A percentile compares a stretch with the other conserved stretches of the same genome.
phyloP scores from a whole-genome alignment of 2,329 filamentous ascomycete genomes.

The Zymoseptoria tritici region DNA sequence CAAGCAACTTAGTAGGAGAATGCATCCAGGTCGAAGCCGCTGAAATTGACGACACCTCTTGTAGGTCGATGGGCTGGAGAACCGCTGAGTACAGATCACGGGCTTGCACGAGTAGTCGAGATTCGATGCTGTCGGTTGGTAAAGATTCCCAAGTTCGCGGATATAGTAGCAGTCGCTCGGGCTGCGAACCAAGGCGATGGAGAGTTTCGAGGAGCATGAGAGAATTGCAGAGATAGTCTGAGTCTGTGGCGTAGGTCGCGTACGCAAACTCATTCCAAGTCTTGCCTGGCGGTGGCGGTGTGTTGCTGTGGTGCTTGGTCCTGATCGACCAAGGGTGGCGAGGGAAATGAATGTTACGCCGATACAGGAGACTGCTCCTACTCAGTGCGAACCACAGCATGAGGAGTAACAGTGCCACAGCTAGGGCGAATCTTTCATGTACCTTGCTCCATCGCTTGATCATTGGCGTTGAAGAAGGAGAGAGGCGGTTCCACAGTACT shows the following conservation, averaged over 20 bases:
- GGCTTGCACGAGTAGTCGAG: slow-evolving; percentile 43
- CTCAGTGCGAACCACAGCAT: neutral
- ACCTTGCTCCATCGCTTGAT: neutral
- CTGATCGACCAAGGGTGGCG: neutral
- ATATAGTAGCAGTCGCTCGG: slow-evolving; percentile 39
- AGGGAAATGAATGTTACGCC: neutral
- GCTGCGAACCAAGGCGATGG: slow-evolving; percentile 33
- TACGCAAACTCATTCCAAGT: slow-evolving; percentile 36
- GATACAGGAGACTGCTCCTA: neutral
- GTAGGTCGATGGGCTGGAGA: slow-evolving; percentile 34
- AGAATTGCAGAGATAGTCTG: slow-evolving; percentile 37
- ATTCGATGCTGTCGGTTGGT: slow-evolving; percentile 3
- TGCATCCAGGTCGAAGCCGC: slow-evolving; percentile 51
- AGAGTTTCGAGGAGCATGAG: slow-evolving; percentile 39
- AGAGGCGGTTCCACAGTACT: neutral
- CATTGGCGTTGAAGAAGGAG: neutral
- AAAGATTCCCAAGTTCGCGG: slow-evolving; percentile 28
- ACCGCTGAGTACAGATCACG: slow-evolving; percentile 42
- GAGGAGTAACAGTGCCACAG: neutral
- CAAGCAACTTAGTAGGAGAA: slow-evolving; percentile 59
- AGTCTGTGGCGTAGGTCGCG: slow-evolving; percentile 37
- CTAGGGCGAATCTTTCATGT: neutral
- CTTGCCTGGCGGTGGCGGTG: neutral
- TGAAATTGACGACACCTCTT: slow-evolving; percentile 28
- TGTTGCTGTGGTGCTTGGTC: neutral